Evolutionary conservation across 352 stramenopile species (phyloP), one percentile per base, ranked within the genome.

Genomic region (Pythium monospermum): DNA sequence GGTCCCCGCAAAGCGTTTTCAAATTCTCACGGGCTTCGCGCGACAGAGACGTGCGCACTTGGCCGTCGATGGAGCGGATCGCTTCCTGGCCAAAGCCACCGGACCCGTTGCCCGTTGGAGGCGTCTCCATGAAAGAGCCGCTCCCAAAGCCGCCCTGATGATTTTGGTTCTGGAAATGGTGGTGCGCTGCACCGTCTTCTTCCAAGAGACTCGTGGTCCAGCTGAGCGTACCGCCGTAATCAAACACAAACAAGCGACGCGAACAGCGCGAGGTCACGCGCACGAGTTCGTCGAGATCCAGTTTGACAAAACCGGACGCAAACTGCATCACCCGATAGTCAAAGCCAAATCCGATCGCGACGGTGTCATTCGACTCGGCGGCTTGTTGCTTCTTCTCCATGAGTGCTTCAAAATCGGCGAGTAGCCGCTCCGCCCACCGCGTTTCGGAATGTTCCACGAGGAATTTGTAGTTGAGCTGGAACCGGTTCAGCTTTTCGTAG

Each of bases 151-250:
- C 30, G 13, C 30, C 7, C 30, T 35, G 30, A n/a, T n/a, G n/a
- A n/a, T n/a, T n/a, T 26, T 15, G 10, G 21, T 27, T 53, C 25
- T 36, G 8, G 7, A 23, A 21, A 13, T 55, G 69, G 18, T 58
- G 57, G 18, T 57, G 53, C 30, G 64, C 53, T 1, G 64, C 59
- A 3, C 59, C 65, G 8, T 85, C 76, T 54, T 85, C 73, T 38
- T 87, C 75, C 45, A 89, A 60, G 18, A 87, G 68, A 27, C 70
- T 77, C 11, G 72, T 66, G 25, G 80, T 87, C 43, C 71, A 80
- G 53, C 75, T 89, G 33, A 99, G 85, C 13, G 97, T 99, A 33
- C 96, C 96, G 35, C 96, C 96, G 52, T 98, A 99, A 65, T 99
- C 97, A 31, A 99, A 82, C 37, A 99, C 78, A 61, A 99, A 98